These are phyloP conservation scores for Aspergillus sojae DNA, from an alignment of 2,329 filamentous ascomycete species.

Conservation along the genomic window DNA sequence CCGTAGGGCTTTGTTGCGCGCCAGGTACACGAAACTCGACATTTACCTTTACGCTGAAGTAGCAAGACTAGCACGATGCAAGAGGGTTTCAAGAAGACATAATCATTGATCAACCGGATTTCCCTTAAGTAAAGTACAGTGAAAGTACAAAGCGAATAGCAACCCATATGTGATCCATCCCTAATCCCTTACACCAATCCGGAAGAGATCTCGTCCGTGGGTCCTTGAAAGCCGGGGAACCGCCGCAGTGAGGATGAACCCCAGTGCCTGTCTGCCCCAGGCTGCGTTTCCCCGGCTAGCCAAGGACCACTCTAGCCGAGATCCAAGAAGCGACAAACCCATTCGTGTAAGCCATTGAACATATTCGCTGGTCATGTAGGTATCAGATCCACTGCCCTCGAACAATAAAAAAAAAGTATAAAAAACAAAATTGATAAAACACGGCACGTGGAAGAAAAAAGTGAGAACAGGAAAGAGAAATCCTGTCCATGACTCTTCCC, in stretches of 20 bases:
- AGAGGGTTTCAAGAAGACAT: background rate
- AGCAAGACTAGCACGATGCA: background rate
- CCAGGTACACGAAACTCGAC: background rate
- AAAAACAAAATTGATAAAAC: slow-evolving; percentile 1
- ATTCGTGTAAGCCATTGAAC: slow-evolving; percentile 24
- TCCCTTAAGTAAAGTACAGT: slow-evolving; percentile 6
- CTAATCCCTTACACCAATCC: slow-evolving; percentile 16
- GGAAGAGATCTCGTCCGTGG: slow-evolving; percentile 7
- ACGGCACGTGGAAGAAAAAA: slow-evolving; percentile 6
- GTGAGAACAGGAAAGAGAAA: slow-evolving; percentile 13
- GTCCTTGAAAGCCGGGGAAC: background rate
- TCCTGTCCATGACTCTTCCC: background rate
- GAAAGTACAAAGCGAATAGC: slow-evolving; percentile 1
- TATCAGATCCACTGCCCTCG: slow-evolving; percentile 15
- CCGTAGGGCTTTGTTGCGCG: background rate
- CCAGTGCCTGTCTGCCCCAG: background rate
- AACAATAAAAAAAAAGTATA: slow-evolving; percentile 3
- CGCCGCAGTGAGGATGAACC: background rate
- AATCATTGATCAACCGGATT: slow-evolving; percentile 1
- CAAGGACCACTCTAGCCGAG: background rate
- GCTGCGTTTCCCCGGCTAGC: background rate
- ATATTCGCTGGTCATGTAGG: slow-evolving; percentile 20
- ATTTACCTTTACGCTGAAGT: background rate
- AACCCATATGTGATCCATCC: slow-evolving; percentile 6
- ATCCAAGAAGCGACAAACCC: slow-evolving; percentile 19